Conservation (phyloP, 129 eudicot species). For the Arctium lappa region DNA sequence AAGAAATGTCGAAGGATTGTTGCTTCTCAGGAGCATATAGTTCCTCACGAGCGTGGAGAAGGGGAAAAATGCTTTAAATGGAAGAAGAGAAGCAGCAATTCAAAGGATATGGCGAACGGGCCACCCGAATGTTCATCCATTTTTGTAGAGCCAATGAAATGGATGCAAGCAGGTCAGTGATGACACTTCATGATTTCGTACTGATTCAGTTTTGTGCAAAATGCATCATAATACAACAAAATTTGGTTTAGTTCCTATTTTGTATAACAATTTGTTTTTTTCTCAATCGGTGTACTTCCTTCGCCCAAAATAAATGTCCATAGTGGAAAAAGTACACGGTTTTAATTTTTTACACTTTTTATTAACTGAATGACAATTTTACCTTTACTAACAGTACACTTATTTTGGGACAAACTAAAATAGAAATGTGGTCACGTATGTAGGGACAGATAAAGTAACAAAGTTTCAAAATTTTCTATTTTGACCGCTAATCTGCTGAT, state of each 20-base stretch:
- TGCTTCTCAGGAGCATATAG: slow-evolving; percentile 65
- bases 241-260: background rate
- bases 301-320: background rate
- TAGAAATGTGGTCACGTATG: no score
- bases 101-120: slow-evolving; percentile 24
- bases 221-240: background rate
- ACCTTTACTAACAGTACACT: background rate
- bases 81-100: slow-evolving; percentile 47
- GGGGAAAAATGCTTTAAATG: slow-evolving; percentile 67
- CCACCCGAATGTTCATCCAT: slow-evolving; percentile 73
- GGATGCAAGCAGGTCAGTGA: slow-evolving; percentile 79
- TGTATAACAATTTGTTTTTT: background rate
- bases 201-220: background rate
- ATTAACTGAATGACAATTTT: background rate
- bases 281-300: background rate
- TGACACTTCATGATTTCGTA: background rate
- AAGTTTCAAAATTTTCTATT: background rate
- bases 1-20: slow-evolving; percentile 84
- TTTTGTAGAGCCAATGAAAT: slow-evolving; percentile 92
- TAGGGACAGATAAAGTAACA: background rate
- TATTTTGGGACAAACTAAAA: no score
- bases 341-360: background rate
- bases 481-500: background rate
- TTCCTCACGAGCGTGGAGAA: slow-evolving; percentile 62
- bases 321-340: background rate